Conservation (phyloP, 148 eudicot genomes). For the Spergularia marina region DNA sequence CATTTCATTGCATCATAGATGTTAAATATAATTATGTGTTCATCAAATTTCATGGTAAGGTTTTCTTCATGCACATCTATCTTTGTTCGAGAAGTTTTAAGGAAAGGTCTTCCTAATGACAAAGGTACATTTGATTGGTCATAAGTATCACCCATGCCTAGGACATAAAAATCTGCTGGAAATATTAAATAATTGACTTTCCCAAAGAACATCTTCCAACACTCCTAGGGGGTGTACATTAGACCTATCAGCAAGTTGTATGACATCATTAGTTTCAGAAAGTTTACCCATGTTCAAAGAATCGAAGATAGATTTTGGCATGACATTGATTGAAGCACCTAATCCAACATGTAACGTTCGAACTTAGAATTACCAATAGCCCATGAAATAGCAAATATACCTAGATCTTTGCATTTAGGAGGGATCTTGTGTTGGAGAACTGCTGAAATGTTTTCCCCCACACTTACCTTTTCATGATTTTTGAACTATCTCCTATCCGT, state of each 20-base stretch:
- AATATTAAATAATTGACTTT: slow-evolving; percentile 10
- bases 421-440: neutral
- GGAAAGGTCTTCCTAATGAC: slow-evolving; percentile 1
- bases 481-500: slow-evolving; percentile 3
- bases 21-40: slow-evolving; percentile 12
- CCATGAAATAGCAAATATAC: neutral
- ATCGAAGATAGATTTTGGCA: slow-evolving; percentile 1
- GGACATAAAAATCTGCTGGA: slow-evolving; percentile 21
- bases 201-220: slow-evolving; percentile 19
- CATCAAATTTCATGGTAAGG: slow-evolving; percentile 11
- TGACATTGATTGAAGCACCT: slow-evolving; percentile 22
- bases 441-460: slow-evolving; percentile 6
- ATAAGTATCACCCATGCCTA: slow-evolving; percentile 16
- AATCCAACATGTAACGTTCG: slow-evolving; percentile 8
- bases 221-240: slow-evolving; percentile 20
- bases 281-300: slow-evolving; percentile 1
- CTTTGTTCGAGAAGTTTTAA: neutral
- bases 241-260: slow-evolving; percentile 25
- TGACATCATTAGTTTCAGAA: slow-evolving; percentile 6
- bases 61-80: slow-evolving; percentile 15
- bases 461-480: neutral
- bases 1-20: slow-evolving; percentile 13
- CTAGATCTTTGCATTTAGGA: slow-evolving; percentile 3
- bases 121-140: neutral
- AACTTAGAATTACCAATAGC: neutral